Evolutionary conservation across 495 filamentous ascomycete species (phyloP), one percentile per base, ranked within the genome.

Genomic region (Apiosordaria backusii): DNA sequence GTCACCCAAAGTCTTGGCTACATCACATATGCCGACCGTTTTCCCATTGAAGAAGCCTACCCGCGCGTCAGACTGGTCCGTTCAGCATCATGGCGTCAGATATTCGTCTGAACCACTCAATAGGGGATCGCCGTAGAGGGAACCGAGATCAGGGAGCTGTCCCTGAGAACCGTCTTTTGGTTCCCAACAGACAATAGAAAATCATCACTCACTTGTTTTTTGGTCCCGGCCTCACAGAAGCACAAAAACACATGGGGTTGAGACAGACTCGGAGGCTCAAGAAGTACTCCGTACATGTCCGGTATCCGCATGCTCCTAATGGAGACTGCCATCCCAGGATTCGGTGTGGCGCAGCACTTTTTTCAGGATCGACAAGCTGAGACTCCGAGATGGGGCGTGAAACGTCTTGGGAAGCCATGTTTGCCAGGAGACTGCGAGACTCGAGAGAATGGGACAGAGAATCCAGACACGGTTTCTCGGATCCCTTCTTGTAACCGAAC

Each of bases 31-130:
- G 68, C 68, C 72, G 67, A 50, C 68, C 70, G 71, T 75, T 74
- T 74, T 72, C 63, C 10, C 35, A 45, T 45, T 15, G 35, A 7
- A 45, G 35, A 45, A 70, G 69, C 68, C 52, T 61, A 68, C 65
- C 64, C 68, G 65, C 67, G 76, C 74, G 66, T 75, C 70, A 76
- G 71, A 72, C 74, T 74, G 70, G 70, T 57, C 67, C 70, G 72
- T 71, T 61, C 72, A 67, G 74, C 71, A 76, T 76, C 75, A 76
- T 77, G 74, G 75, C 77, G 75, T 76, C 71, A 76, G 71, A 75
- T 69, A 69, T 68, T 74, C 74, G 74, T 75, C 75, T 75, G 70
- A 74, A 77, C 67, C 73, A 72, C 68, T 65, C 26, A 74, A 66
- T 70, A 74, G 69, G 72, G 75, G 66, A 66, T 58, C 50, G 63